Percentiles rank a stretch among this genome's conserved stretches.
These are phyloP conservation scores for Pythium coloratum DNA, from an alignment of 352 stramenopile species.

Conservation along the genomic window DNA sequence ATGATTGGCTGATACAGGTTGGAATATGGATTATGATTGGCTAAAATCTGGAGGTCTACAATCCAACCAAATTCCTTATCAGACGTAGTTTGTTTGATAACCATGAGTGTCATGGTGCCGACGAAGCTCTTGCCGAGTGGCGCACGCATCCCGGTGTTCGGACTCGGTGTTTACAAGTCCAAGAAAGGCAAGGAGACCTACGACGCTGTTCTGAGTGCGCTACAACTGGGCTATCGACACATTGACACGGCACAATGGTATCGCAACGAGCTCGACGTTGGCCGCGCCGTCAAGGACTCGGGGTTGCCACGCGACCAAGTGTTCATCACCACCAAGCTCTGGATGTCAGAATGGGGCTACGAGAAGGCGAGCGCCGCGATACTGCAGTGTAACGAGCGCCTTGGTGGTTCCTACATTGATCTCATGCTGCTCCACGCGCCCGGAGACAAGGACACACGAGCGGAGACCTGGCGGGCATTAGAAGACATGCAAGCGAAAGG, in stretches of 20 bases:
- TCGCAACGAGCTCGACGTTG: conserved; percentile 83
- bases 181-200: conserved; percentile 39
- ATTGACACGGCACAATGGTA: conserved; percentile 88
- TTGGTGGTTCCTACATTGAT: conserved; percentile 74
- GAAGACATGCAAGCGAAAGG: conserved; percentile 48
- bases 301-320: conserved; percentile 65
- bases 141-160: conserved; percentile 39
- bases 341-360: conserved; percentile 61
- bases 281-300: conserved; percentile 59
- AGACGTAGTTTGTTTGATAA: not conserved
- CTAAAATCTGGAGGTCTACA: not conserved
- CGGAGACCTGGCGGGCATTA: conserved; percentile 48
- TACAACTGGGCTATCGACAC: conserved; percentile 80
- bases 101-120: not conserved
- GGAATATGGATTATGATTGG: not conserved
- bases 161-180: conserved; percentile 48
- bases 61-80: too few relatives aligned
- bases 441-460: conserved; percentile 38
- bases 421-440: conserved; percentile 75
- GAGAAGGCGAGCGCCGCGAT: conserved; percentile 56
- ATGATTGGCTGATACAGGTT: conserved; percentile 16
- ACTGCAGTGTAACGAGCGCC: conserved; percentile 35
- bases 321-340: conserved; percentile 86
- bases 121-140: conserved; percentile 40
- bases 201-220: conserved; percentile 39